Evolutionary conservation across 2,329 filamentous ascomycete species (phyloP).

Genomic region (Orbilia oligospora): DNA sequence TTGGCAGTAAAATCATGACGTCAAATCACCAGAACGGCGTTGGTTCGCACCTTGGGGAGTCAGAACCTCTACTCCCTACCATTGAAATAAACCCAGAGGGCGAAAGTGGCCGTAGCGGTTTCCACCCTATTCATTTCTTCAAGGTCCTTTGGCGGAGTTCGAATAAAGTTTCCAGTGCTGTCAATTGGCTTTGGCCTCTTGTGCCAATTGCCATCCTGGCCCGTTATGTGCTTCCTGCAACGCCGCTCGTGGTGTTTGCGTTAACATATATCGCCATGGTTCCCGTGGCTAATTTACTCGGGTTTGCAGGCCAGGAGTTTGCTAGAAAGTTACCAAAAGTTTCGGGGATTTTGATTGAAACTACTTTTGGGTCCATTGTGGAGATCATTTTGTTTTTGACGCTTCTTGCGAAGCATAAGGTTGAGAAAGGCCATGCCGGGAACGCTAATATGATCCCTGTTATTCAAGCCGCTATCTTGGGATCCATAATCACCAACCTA

Average conservation of each 20-base stretch:
- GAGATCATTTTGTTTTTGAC: slow-evolving; percentile 88
- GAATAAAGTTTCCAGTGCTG: slow-evolving; percentile 74
- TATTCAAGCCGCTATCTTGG: slow-evolving; percentile 85
- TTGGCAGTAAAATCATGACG: slow-evolving; percentile 30
- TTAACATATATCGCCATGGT: slow-evolving; percentile 84
- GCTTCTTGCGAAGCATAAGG: slow-evolving; percentile 73
- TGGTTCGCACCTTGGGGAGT: slow-evolving; percentile 20
- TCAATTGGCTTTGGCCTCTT: slow-evolving; percentile 69
- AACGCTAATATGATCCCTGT: slow-evolving; percentile 71
- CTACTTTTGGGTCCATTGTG: slow-evolving; percentile 79
- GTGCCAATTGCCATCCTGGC: slow-evolving; percentile 64
- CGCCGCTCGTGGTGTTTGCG: slow-evolving; percentile 77
- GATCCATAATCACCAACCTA: slow-evolving; percentile 85
- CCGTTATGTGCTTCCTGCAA: slow-evolving; percentile 71
- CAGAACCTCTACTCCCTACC: slow-evolving; percentile 25
- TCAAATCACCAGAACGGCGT: slow-evolving; percentile 38
- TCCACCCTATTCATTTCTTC: slow-evolving; percentile 77
- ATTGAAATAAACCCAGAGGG: slow-evolving; percentile 70
- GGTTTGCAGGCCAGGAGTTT: slow-evolving; percentile 80
- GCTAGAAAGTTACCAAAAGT: slow-evolving; percentile 83
- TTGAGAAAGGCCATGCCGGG: slow-evolving; percentile 65
- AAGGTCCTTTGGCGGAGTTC: slow-evolving; percentile 76
- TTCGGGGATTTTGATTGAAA: slow-evolving; percentile 75
- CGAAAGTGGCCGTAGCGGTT: slow-evolving; percentile 77
- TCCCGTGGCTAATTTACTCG: slow-evolving; percentile 81